Base-by-base conservation (phyloP, 129 eudicot genomes). In the Centella asiatica region DNA sequence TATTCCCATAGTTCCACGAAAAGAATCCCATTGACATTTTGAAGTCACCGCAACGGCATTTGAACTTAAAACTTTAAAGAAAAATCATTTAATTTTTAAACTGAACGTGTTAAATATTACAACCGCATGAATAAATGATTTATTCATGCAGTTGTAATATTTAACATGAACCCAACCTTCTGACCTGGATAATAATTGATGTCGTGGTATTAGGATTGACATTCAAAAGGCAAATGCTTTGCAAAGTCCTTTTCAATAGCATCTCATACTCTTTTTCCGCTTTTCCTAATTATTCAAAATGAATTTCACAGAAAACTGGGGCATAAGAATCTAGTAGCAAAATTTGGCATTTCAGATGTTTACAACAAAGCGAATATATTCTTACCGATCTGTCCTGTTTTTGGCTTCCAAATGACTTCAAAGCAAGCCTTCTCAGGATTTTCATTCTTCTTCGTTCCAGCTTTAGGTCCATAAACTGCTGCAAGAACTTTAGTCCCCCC, bases 401-500 rank as follows among this genome's bases (percentile, higher is more conserved):
- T 90, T 31, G 95, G 89, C 83, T 90, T 90, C 95, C 95, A 90
- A 62, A 83, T 74, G 64, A 90, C 87, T 74, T 90, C 97, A 78
- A 90, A 44, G 60, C 81, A 86, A 65, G 94, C 94, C 70, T 83
- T 86, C 72, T 90, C 94, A 13, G 97, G 97, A 65, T 90, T 90
- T 69, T 90, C 97, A 39, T 90, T 90, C 81, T 90, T 90, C 83
- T 76, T 86, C 3, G 86, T 81, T 64, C 97, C 97, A 26, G 94
- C 87, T 64, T 84, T 90, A 20, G 97, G 97, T 65, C 97, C 97
- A 79, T 73, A 90, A 68, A 90, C 97, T 9, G 97, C 93, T 69
- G 95, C 97, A 72, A 86, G 69, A 24, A 90, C 95, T 71, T 83
- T 86, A 3, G 94, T 81, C 15, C 79, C 87, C 78, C 97, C 97